Evolutionary conservation across 176 grass and related monocot species (phyloP).

Genomic region (Carex scoparia): DNA sequence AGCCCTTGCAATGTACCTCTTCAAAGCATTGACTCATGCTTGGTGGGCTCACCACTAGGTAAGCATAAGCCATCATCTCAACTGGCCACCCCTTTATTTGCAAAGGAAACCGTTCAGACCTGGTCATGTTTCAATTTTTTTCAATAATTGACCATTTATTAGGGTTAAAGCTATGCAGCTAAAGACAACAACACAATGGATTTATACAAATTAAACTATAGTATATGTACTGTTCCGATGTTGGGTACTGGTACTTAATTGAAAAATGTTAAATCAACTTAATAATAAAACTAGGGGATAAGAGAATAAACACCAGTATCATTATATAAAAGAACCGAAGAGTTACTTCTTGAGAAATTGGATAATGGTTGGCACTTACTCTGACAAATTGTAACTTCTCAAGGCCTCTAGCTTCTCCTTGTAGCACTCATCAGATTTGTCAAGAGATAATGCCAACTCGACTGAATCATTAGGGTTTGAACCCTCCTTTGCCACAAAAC

Average conservation of each 20-base stretch:
- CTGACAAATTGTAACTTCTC: conserved; percentile 58
- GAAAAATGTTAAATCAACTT: not conserved
- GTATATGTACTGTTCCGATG: not conserved
- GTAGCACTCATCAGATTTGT: conserved; percentile 80
- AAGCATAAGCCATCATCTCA: conserved; percentile 96
- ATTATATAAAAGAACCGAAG: conserved; percentile 1
- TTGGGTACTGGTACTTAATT: not conserved
- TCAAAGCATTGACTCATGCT: conserved; percentile 62
- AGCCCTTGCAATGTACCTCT: conserved; percentile 37
- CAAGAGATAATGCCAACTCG: conserved; percentile 66
- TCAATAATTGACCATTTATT: conserved; percentile 29
- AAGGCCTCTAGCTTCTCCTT: conserved; percentile 76
- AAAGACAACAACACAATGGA: not conserved
- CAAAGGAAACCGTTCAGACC: conserved; percentile 82
- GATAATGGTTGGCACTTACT: conserved; percentile 47
- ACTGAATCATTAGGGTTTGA: conserved; percentile 95
- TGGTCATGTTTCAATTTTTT: conserved; percentile 36
- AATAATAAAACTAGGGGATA: not conserved
- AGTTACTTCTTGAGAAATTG: not conserved
- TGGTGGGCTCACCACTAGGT: conserved; percentile 81
- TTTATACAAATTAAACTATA: conserved; percentile 11
- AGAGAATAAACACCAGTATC: not conserved
- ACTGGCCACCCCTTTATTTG: conserved; percentile 86
- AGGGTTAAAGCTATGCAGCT: not conserved
- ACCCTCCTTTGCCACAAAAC: conserved; percentile 94